phyloP scores from a whole-genome alignment of 169 alveolate genomes.

The Plasmodium vinckei region DNA sequence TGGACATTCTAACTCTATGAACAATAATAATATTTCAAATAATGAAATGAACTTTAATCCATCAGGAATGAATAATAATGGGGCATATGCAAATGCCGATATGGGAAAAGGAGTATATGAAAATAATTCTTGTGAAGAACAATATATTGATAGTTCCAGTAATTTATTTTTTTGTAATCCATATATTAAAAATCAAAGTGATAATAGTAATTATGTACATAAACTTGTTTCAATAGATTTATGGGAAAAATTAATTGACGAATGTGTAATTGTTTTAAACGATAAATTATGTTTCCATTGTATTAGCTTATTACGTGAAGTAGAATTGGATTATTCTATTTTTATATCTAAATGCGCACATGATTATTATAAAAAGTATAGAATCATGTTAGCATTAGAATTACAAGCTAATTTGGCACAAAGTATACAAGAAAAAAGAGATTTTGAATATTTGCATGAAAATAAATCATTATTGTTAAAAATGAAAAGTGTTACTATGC shows the following conservation, averaged over 20 bases:
- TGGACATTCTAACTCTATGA: not conserved
- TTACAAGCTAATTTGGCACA: constrained; percentile 72
- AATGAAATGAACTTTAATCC: not conserved
- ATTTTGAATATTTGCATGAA: constrained; percentile 74
- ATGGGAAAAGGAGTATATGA: no score
- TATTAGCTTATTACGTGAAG: constrained; percentile 40
- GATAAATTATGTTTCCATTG: constrained; percentile 67
- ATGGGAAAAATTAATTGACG: constrained; percentile 76
- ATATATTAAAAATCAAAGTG: constrained; percentile 44
- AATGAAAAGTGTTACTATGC: constrained; percentile 67
- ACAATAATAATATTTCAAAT: not conserved
- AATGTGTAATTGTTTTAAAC: constrained; percentile 58
- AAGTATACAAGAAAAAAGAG: constrained; percentile 75
- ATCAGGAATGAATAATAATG: no score
- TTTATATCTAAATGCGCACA: constrained; percentile 76
- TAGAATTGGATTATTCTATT: constrained; percentile 68
- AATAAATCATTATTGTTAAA: constrained; percentile 70
- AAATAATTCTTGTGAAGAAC: constrained; percentile 24
- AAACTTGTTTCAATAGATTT: constrained; percentile 70
- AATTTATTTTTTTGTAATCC: constrained; percentile 49
- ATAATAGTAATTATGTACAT: constrained; percentile 51
- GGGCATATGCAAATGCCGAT: no score
- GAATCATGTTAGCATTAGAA: constrained; percentile 76
- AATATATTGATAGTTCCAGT: constrained; percentile 36
- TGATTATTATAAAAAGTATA: constrained; percentile 71